These are phyloP conservation scores for Colletotrichum kahawae DNA, from an alignment of 2,329 filamentous ascomycete species.

Conservation along the genomic window DNA sequence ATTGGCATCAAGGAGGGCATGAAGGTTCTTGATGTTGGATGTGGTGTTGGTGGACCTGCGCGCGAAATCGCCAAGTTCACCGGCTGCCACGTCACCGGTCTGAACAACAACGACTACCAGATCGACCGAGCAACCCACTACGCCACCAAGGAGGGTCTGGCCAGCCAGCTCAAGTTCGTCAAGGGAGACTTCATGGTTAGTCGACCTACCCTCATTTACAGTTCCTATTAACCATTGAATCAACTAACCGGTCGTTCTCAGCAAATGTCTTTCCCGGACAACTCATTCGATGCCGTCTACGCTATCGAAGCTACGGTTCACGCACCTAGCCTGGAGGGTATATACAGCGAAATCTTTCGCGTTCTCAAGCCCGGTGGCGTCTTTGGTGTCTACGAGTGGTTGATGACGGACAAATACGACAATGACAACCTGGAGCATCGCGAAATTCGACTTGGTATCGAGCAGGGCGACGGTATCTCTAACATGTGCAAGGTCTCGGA, in stretches of 20 bases:
- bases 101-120: conserved; percentile 99
- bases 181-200: conserved; percentile 92
- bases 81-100: conserved; percentile 80
- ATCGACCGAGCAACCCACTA: conserved; percentile 86
- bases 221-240: too few relatives aligned
- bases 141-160: conserved; percentile 77
- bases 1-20: conserved; percentile 82
- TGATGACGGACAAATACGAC: conserved; percentile 95
- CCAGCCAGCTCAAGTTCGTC: conserved; percentile 77
- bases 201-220: not conserved
- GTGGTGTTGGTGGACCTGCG: conserved; percentile 92
- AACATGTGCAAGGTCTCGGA: conserved; percentile 91
- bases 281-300: conserved; percentile 90
- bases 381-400: conserved; percentile 96
- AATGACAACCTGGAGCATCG: conserved; percentile 83
- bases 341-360: conserved; percentile 89
- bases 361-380: conserved; percentile 93
- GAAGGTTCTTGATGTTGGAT: conserved; percentile 92
- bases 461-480: conserved; percentile 90
- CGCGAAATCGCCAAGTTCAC: conserved; percentile 94
- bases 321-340: conserved; percentile 82
- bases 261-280: conserved; percentile 91
- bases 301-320: conserved; percentile 95
- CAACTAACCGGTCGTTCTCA: conserved; percentile 30
- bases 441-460: conserved; percentile 86